Base-by-base conservation (phyloP, 148 eudicot species). In the Arbutus unedo region DNA sequence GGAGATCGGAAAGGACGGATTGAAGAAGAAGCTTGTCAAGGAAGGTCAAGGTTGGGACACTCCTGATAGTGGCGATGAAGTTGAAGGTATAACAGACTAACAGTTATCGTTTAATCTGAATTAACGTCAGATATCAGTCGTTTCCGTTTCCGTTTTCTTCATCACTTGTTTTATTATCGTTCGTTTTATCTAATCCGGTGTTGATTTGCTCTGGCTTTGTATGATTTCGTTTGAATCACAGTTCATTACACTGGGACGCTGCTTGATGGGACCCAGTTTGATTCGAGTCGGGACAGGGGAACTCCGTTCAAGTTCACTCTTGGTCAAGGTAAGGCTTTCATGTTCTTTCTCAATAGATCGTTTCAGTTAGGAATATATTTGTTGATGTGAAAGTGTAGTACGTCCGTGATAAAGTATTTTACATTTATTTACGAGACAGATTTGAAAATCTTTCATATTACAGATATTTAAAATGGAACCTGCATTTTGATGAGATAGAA, bases 181-280 rank as follows among this genome's bases (percentile, higher is more conserved):
- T 77, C 23, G 38, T 75, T 19, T 5, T 57, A 16, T 21, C 8
- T 23, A 59, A 66, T 66, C 2, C 73, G 73, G 0, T 41, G 67
- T 44, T 66, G 43, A 14, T 49, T 45, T 80, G 79, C 19, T 51
- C 15, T 75, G 57, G 5, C 68, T 55, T 72, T 53, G 70, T 9
- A 3, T 83, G 54, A 0, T 38, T 56, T 81, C 79, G 60, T 64
- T 83, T 84, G 84, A 50, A 79, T 85, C 23, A 53, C 89, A 96
- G 99, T 96, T 85, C 99, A 96, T 88, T 96, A 96, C 54, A 94
- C 97, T 81, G 99, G 99, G 13, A 93, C 97, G 15, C 83, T 94
- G 89, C 91, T 96, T 4, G 98, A 96, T 83, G 99, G 99, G n/a
- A 93, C 99, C 5, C 86, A 92, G 88, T 94, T 94, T 45, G 99